Evolutionary conservation across 2,329 filamentous ascomycete genomes (phyloP), one percentile per base, ranked within the genome.

Genomic region (Daldinia sp.): DNA sequence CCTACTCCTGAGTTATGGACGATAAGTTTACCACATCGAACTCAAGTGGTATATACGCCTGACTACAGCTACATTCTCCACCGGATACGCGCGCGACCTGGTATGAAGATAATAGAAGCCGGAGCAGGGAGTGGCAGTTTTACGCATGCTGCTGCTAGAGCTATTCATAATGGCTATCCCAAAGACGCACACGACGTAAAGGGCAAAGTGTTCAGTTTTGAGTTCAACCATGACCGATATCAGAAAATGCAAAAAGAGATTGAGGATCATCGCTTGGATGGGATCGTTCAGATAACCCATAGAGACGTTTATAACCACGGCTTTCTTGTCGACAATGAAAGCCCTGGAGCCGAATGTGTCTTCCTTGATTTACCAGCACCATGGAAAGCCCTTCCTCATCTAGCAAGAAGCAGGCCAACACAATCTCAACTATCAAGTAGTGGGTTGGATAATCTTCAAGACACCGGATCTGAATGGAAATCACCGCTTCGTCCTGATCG

Each of bases 1-100:
- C 93, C 93, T 0, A 94, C 92, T 0, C 92, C 93, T 4, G 93
- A 96, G 79, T 85, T 92, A 23, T 96, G 93, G 93, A 96, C 93
- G 0, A 87, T 88, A 61, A 93, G 91, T 65, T 81, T 96, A 54
- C 93, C 93, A 1, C 93, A 96, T 78, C 86, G 93, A 68, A 96
- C 93, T 0, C 93, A 96, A 77, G 93, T 96, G 41, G 93, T 96
- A 60, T 96, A 96, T 78, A 94, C 92, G 0, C 92, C 92, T 15
- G 93, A 96, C 78, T 94, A 94, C 81, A 94, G 92, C 81, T 96
- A 94, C 77, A 89, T 96, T 55, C 83, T 96, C 10, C 92, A 94
- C 74, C 86, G 92, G 37, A 86, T 96, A 74, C 87, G 91, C 35
- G 92, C 91, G 4, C 83, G 91, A 20, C 93, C 93, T 0, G 93